phyloP scores from a whole-genome alignment of 805 yeast species.

The Candida andamanensis region DNA sequence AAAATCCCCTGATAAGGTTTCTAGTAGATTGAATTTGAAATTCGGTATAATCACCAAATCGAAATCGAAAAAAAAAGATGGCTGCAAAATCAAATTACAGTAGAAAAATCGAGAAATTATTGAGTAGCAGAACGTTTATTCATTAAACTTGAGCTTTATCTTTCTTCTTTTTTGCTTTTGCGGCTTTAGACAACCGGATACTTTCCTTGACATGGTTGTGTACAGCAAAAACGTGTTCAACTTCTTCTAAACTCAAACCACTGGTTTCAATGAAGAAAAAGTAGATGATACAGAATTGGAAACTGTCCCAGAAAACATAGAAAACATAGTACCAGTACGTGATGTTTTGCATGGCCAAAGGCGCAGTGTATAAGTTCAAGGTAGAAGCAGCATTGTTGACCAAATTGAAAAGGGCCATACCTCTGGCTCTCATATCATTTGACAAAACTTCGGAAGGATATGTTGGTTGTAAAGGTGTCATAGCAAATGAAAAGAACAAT shows the following conservation, averaged over 20 bases:
- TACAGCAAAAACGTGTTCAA: slow-evolving; percentile 13
- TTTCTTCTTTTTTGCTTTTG: no score
- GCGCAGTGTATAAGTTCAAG: slow-evolving; percentile 17
- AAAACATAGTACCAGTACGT: slow-evolving; percentile 24
- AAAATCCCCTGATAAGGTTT: no score
- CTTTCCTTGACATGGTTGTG: slow-evolving; percentile 9
- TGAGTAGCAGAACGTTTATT: no score
- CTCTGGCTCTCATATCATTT: slow-evolving; percentile 22
- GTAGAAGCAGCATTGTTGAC: slow-evolving; percentile 21
- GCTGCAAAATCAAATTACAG: no score
- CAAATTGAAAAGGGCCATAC: slow-evolving; percentile 17
- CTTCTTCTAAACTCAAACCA: slow-evolving; percentile 15
- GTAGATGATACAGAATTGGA: slow-evolving; percentile 14
- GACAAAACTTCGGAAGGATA: slow-evolving; percentile 25
- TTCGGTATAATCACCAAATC: no score
- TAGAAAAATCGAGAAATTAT: no score
- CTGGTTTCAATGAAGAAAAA: slow-evolving; percentile 17
- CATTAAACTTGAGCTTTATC: no score
- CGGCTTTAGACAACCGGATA: slow-evolving; percentile 1
- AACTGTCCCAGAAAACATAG: slow-evolving; percentile 18
- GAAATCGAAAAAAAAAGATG: no score
- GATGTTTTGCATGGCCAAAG: slow-evolving; percentile 22
- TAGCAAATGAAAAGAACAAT: slow-evolving; percentile 22
- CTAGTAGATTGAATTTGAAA: no score
- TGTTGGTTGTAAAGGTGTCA: slow-evolving; percentile 31